Conservation (phyloP, 2,329 filamentous ascomycete species). For the Laburnicola sp. region DNA sequence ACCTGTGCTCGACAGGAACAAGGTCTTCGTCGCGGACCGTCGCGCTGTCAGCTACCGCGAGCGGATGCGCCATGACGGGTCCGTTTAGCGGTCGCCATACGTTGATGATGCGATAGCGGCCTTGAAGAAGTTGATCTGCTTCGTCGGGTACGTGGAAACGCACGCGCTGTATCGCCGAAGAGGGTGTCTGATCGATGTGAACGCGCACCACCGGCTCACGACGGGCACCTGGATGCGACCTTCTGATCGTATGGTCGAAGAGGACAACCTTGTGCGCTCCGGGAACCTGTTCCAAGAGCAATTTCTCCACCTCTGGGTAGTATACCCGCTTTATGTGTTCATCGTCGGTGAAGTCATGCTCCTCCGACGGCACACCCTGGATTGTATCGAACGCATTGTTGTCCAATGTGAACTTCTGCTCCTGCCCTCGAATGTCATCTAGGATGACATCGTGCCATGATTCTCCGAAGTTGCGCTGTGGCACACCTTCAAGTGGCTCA, state of each 20-base stretch:
- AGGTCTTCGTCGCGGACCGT: conserved; percentile 65
- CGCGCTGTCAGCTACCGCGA: conserved; percentile 60
- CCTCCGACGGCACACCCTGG: conserved; percentile 59
- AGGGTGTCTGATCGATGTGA: conserved; percentile 81
- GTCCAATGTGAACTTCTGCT: conserved; percentile 69
- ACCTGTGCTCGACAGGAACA: conserved; percentile 73
- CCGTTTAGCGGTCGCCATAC: conserved; percentile 73
- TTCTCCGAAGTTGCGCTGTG: conserved; percentile 66
- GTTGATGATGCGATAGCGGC: conserved; percentile 81
- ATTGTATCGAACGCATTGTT: conserved; percentile 74
- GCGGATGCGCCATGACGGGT: conserved; percentile 59
- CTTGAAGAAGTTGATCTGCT: conserved; percentile 65
- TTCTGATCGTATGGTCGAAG: conserved; percentile 90
- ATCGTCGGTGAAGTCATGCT: conserved; percentile 67
- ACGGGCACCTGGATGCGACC: conserved; percentile 59
- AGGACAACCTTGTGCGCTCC: conserved; percentile 69
- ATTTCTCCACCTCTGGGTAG: conserved; percentile 79
- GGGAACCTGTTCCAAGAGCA: conserved; percentile 69
- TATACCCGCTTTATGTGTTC: conserved; percentile 70
- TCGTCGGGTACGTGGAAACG: conserved; percentile 67
- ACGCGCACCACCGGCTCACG: conserved; percentile 71
- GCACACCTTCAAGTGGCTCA: conserved; percentile 61
- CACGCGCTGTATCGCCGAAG: conserved; percentile 69
- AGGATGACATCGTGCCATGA: conserved; percentile 59
- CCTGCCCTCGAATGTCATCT: conserved; percentile 72